A percentile compares a stretch with the other conserved stretches of the same genome.
These are phyloP conservation scores for Hemisphaericaspora xylanilytica DNA, from an alignment of 1,139 yeast species.

Conservation along the genomic window DNA sequence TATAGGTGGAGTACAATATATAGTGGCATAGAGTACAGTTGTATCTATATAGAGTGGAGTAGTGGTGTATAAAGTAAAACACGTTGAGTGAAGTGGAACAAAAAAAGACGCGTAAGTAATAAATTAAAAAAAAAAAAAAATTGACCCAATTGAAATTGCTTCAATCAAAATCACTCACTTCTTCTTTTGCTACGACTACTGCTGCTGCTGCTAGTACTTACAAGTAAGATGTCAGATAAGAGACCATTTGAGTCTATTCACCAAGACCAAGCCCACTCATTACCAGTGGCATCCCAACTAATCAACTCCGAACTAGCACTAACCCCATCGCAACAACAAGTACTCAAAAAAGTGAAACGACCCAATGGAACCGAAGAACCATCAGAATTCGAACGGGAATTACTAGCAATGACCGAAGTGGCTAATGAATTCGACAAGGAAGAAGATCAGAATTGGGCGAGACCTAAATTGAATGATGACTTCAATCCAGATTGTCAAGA, in stretches of 20 bases:
- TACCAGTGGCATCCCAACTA: constrained; percentile 43
- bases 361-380: constrained; percentile 45
- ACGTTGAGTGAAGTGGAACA: not conserved
- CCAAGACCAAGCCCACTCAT: constrained; percentile 21
- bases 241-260: constrained; percentile 12
- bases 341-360: constrained; percentile 35
- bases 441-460: constrained; percentile 59
- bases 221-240: constrained; percentile 14
- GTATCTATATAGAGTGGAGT: too few relatives aligned
- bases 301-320: constrained; percentile 19
- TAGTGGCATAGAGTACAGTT: too few relatives aligned
- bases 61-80: too few relatives aligned
- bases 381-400: constrained; percentile 64
- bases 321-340: constrained; percentile 30
- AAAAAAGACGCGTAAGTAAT: not conserved
- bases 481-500: constrained; percentile 51
- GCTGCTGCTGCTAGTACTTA: too few relatives aligned
- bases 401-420: constrained; percentile 56
- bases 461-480: constrained; percentile 51
- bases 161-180: too few relatives aligned
- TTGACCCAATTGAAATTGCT: too few relatives aligned
- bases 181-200: too few relatives aligned
- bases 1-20: too few relatives aligned
- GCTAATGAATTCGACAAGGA: constrained; percentile 23
- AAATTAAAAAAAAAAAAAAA: not conserved